Evolutionary conservation across 805 yeast genomes (phyloP).

Genomic region (Barnettozyma populi): DNA sequence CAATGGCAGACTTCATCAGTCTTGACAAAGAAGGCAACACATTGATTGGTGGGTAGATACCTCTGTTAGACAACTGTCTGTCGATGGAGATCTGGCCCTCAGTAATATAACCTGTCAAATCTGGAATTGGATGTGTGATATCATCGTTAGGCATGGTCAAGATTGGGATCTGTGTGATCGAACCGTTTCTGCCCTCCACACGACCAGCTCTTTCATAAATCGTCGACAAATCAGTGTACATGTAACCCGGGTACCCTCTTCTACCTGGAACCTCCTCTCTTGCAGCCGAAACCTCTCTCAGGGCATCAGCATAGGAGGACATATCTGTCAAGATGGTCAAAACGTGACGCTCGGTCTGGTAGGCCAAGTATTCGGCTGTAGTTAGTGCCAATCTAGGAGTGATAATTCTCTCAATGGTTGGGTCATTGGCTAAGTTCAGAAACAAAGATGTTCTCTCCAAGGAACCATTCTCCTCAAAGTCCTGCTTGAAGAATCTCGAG

Average conservation of each 20-base stretch:
- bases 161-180: conserved; percentile 98
- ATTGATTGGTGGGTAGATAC: conserved; percentile 98
- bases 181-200: conserved; percentile 99
- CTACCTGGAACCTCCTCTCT: conserved; percentile 99
- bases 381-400: conserved; percentile 99
- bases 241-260: conserved; percentile 99
- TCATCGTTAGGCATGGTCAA: conserved; percentile 99
- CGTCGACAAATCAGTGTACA: conserved; percentile 99
- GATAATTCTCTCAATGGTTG: conserved; percentile 98
- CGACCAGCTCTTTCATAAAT: conserved; percentile 99
- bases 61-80: conserved; percentile 93
- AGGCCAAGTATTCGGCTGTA: conserved; percentile 97
- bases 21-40: conserved; percentile 96
- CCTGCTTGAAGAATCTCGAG: conserved; percentile 97
- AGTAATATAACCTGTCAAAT: conserved; percentile 98
- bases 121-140: conserved; percentile 99
- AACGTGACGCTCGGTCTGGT: conserved; percentile 98
- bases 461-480: conserved; percentile 98
- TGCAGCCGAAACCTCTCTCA: conserved; percentile 99
- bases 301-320: conserved; percentile 99
- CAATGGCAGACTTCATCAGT: conserved; percentile 98
- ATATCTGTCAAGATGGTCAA: conserved; percentile 96
- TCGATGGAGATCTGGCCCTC: conserved; percentile 98
- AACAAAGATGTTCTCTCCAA: conserved; percentile 96
- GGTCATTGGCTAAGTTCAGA: conserved; percentile 97